Conservation (phyloP, 83 land plant species). For the Thuja plicata region DNA sequence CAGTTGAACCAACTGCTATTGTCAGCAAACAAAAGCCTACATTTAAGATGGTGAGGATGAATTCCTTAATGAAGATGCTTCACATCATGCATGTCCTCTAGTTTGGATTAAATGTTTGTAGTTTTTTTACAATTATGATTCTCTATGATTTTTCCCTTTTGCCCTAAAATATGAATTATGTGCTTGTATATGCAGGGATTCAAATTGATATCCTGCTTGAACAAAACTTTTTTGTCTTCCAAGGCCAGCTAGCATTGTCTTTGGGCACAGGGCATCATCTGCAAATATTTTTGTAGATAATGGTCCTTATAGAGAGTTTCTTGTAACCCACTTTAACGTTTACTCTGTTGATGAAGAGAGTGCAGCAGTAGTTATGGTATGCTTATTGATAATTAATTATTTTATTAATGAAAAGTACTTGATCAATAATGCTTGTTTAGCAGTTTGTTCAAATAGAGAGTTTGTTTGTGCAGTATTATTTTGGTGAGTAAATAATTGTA, state of each 20-base stretch:
- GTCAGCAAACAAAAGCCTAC: too few species aligned
- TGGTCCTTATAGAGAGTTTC: slow-evolving; percentile 52
- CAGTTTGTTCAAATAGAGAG: not conserved
- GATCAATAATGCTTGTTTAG: not conserved
- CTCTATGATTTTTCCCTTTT: not conserved
- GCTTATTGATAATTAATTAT: not conserved
- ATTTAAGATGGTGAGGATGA: too few species aligned
- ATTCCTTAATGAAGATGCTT: too few species aligned
- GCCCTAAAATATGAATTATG: not conserved
- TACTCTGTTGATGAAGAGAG: slow-evolving; percentile 66
- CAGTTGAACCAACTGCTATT: too few species aligned
- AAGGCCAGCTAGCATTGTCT: slow-evolving; percentile 39
- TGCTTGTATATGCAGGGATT: slow-evolving; percentile 28
- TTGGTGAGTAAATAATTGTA: not conserved
- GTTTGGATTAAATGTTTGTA: not conserved
- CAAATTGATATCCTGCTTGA: slow-evolving; percentile 32
- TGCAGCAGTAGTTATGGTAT: slow-evolving; percentile 55
- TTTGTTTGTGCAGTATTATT: not conserved
- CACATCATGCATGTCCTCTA: not conserved
- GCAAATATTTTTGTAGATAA: slow-evolving; percentile 58
- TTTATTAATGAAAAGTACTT: not conserved
- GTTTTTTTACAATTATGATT: not conserved
- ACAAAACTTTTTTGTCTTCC: slow-evolving; percentile 40
- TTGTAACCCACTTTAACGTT: slow-evolving; percentile 38
- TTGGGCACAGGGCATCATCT: slow-evolving; percentile 47